Evolutionary conservation across 73 alveolate genomes (phyloP).

Genomic region (Uronychia binucleata): DNA sequence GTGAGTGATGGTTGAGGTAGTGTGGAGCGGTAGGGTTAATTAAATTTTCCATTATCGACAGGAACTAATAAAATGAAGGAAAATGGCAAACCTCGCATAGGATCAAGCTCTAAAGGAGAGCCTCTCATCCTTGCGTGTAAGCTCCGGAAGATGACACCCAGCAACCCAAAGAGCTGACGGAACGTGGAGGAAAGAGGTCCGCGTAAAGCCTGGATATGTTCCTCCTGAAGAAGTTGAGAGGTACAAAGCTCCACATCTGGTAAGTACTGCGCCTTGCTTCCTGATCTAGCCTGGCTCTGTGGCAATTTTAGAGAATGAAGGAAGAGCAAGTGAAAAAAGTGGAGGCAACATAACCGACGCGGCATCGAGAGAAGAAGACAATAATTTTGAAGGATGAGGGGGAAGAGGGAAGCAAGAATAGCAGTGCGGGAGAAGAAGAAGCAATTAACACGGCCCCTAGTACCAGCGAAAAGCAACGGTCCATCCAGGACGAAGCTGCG

Average conservation of each 20-base stretch:
- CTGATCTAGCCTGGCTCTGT: neutral
- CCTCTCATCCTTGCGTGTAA: no score
- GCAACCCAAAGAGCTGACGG: conserved; percentile 26
- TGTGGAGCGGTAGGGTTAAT: no score
- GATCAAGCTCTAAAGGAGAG: no score
- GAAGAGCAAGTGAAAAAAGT: neutral
- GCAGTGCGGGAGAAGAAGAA: neutral
- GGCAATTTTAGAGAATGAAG: neutral
- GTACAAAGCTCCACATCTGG: conserved; percentile 14
- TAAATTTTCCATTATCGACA: no score
- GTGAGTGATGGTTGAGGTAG: conserved; percentile 3
- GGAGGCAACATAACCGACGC: neutral
- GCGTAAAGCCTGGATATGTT: conserved; percentile 20
- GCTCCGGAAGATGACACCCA: no score
- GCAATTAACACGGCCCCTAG: neutral
- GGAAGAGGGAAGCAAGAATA: neutral
- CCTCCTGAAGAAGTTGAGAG: conserved; percentile 9
- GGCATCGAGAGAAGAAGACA: neutral
- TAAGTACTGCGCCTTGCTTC: neutral
- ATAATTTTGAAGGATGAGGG: neutral
- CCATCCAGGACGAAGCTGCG: no score
- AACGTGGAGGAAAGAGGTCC: conserved; percentile 8
- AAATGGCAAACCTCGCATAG: no score
- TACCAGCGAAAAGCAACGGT: conserved; percentile 2
- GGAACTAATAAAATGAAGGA: no score